Evolutionary conservation across 2,329 filamentous ascomycete genomes (phyloP).

Genomic region (Hyphodiscus sp.): DNA sequence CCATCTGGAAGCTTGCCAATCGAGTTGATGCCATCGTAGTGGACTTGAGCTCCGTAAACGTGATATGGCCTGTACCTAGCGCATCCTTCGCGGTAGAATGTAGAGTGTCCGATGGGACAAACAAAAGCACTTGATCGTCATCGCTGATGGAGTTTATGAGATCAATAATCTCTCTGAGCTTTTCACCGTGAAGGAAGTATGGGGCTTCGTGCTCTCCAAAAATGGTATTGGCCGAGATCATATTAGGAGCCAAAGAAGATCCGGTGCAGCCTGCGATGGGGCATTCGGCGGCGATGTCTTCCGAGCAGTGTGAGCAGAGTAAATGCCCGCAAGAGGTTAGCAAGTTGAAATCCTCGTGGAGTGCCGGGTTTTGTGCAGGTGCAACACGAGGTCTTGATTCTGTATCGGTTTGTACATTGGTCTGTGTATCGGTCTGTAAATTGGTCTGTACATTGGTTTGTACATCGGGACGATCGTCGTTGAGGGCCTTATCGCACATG

Average conservation of each 20-base stretch:
- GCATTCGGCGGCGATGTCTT: too few species aligned
- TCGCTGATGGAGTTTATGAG: conserved; percentile 35
- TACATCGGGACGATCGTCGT: too few species aligned
- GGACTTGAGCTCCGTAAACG: conserved; percentile 32
- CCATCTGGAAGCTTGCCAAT: conserved; percentile 35
- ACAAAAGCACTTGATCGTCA: conserved; percentile 47
- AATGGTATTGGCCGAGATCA: conserved; percentile 12
- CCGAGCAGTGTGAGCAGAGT: too few species aligned
- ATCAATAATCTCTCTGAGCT: conserved; percentile 39
- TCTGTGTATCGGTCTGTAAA: too few species aligned
- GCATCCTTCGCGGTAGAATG: conserved; percentile 33
- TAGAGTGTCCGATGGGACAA: conserved; percentile 45
- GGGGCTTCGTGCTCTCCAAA: conserved; percentile 23
- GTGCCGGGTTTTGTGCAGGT: too few species aligned
- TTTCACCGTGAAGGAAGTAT: conserved; percentile 35
- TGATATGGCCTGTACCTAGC: conserved; percentile 28
- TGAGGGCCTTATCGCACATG: too few species aligned
- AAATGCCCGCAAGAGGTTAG: too few species aligned
- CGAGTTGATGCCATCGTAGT: conserved; percentile 28
- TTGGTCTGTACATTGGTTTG: too few species aligned
- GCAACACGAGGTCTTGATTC: too few species aligned
- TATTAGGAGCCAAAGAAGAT: background rate
- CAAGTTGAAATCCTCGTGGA: too few species aligned
- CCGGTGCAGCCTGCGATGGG: too few species aligned
- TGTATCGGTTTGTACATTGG: too few species aligned